Conservation (phyloP, 257 asterid species). For the Datura wrightii region DNA sequence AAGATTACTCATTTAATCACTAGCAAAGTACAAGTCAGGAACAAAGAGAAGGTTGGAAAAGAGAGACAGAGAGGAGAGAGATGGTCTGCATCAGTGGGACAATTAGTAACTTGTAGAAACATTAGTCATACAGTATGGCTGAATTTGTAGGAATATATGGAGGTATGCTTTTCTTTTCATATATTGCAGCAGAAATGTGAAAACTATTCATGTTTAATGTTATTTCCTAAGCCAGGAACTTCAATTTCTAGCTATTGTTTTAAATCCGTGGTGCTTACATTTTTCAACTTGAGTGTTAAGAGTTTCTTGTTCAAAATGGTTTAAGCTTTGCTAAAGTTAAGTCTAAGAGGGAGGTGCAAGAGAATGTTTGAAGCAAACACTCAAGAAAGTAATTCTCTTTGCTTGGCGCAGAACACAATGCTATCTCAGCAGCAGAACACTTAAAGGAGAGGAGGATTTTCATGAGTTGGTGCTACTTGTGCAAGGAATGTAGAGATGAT, state of each 20-base stretch:
- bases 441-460: constrained; percentile 12
- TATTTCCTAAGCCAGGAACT: not conserved
- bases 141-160: not conserved
- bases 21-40: not conserved
- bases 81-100: not conserved
- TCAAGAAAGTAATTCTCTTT: not conserved
- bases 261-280: not conserved
- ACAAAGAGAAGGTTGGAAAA: not conserved
- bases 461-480: constrained; percentile 4
- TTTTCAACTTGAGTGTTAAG: not conserved
- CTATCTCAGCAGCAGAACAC: not conserved
- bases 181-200: constrained; percentile 1
- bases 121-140: constrained; percentile 2
- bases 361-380: not conserved
- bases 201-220: not conserved
- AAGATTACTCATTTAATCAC: not conserved
- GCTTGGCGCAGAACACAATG: no score
- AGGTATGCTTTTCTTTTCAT: not conserved
- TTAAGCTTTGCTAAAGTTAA: not conserved
- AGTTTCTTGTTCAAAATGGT: not conserved
- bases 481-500: not conserved
- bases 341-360: not conserved
- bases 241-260: not conserved
- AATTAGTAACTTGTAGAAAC: not conserved
- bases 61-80: not conserved